Evolutionary conservation across 1,284 basidiomycete genomes (phyloP).

Genomic region (Naganishia cerealis): DNA sequence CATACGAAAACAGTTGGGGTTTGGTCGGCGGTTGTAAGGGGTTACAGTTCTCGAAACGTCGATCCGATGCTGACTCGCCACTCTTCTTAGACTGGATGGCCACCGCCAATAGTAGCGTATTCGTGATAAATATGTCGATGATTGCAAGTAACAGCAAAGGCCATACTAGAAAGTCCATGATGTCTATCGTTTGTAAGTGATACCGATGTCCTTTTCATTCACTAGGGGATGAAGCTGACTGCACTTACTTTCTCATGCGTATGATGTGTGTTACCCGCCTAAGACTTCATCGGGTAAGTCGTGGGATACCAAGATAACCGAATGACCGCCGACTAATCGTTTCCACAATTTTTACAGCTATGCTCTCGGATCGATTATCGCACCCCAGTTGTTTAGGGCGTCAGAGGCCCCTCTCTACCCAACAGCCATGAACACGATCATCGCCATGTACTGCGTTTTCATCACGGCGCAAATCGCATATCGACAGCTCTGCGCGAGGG

Average conservation of each 20-base stretch:
- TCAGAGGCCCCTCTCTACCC: conserved; percentile 10
- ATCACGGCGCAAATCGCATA: conserved; percentile 12
- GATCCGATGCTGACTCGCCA: not conserved
- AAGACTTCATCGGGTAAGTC: conserved; percentile 12
- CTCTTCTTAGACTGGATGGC: conserved; percentile 26
- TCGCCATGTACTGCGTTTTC: conserved; percentile 25
- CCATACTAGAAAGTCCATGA: conserved; percentile 30
- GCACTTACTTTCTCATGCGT: not conserved
- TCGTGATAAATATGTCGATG: conserved; percentile 27
- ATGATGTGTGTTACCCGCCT: not conserved
- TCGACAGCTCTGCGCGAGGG: conserved; percentile 20
- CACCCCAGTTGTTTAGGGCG: not conserved
- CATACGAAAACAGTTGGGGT: conserved; percentile 9
- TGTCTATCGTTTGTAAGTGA: conserved; percentile 11
- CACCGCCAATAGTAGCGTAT: conserved; percentile 28
- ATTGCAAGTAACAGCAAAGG: conserved; percentile 33
- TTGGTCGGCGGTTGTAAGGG: conserved; percentile 14
- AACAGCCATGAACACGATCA: conserved; percentile 15
- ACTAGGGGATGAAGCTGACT: not conserved
- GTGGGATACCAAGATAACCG: not conserved
- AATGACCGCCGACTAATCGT: not conserved
- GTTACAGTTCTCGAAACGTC: not conserved
- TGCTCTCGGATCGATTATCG: conserved; percentile 2
- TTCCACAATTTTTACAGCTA: not conserved
- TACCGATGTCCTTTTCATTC: not conserved